Evolutionary conservation across 768 basidiomycete genomes (phyloP), one percentile per base, ranked within the genome.

Genomic region (Lyophyllum decastes): DNA sequence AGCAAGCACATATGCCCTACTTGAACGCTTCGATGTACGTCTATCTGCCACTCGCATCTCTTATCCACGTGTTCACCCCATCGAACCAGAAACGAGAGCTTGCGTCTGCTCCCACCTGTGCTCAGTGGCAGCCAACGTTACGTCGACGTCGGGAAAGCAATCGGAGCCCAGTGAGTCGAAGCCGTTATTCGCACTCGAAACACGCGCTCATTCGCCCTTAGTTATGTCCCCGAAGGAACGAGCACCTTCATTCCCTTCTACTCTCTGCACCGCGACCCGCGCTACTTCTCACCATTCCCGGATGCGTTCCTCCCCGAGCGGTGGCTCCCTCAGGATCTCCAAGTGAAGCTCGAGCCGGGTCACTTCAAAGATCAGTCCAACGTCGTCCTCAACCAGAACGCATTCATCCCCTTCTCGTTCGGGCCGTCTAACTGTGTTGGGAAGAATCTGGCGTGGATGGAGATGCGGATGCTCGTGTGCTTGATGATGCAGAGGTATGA

Each of bases 41-140:
- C 21, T 35, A 34, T 7, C 2, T 17, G 21, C 25, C n/a, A 19
- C 9, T 41, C 17, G 6, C 6, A 5, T 16, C 17, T 19, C 40
- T n/a, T 19, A n/a, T 5, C 9, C 35, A 38, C 40, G 19, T 41
- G 43, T 38, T 49, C 4, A 60, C 25, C 25, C 2, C 27, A 44
- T 49, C 41, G 34, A 9, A n/a, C 46, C 57, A 84, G 83, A 59
- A 82, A 82, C 40, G 83, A 84, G 58, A 68, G 75, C 0, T 68
- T 85, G 26, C 76, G 83, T 38, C 69, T 84, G 19, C 76, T 75
- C 55, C 81, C 83, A 12, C 75, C 84, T 11, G 68, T 84, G 30
- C 73, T 82, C 34, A 77, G 76, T 49, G 80, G 80, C 27, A 73
- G 75, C 45, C 79, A 80, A 57, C 78, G 83, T 30, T 70, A 70